Evolutionary conservation across 768 basidiomycete genomes (phyloP).

Genomic region (Xanthoconium stramineum): DNA sequence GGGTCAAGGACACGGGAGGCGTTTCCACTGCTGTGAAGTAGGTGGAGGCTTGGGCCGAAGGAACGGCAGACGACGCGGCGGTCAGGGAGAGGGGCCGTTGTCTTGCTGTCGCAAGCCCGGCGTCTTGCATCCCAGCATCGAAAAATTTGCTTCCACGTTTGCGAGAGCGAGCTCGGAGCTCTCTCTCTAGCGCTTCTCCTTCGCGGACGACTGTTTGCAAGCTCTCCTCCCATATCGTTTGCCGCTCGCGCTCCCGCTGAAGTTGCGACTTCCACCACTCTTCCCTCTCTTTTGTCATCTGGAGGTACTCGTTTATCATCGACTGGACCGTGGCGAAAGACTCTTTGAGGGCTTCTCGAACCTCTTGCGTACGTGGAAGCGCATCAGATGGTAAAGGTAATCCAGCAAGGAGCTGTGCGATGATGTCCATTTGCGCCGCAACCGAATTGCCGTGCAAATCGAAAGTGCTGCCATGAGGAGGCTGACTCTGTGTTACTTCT

Average conservation of each 20-base stretch:
- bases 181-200: slow-evolving; percentile 78
- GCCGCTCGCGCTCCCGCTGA: slow-evolving; percentile 59
- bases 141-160: slow-evolving; percentile 59
- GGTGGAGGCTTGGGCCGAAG: slow-evolving; percentile 19
- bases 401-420: slow-evolving; percentile 57
- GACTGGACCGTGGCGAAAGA: slow-evolving; percentile 54
- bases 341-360: slow-evolving; percentile 55
- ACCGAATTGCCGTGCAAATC: slow-evolving; percentile 68
- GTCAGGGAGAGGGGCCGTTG: slow-evolving; percentile 21
- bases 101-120: slow-evolving; percentile 17
- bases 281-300: slow-evolving; percentile 76
- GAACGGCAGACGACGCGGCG: slow-evolving; percentile 3
- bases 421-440: slow-evolving; percentile 76
- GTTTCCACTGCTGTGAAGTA: slow-evolving; percentile 25
- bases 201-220: slow-evolving; percentile 81
- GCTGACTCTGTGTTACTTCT: slow-evolving; percentile 37
- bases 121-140: slow-evolving; percentile 31
- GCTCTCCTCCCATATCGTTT: slow-evolving; percentile 86
- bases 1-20: slow-evolving; percentile 10
- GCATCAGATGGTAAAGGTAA: slow-evolving; percentile 34
- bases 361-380: slow-evolving; percentile 27
- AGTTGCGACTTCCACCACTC: slow-evolving; percentile 70
- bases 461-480: slow-evolving; percentile 59
- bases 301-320: slow-evolving; percentile 63
- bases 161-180: slow-evolving; percentile 61